Evolutionary conservation across 208 protist species (phyloP), one percentile per base, ranked within the genome.

Genomic region (Naegleria gruberi): DNA sequence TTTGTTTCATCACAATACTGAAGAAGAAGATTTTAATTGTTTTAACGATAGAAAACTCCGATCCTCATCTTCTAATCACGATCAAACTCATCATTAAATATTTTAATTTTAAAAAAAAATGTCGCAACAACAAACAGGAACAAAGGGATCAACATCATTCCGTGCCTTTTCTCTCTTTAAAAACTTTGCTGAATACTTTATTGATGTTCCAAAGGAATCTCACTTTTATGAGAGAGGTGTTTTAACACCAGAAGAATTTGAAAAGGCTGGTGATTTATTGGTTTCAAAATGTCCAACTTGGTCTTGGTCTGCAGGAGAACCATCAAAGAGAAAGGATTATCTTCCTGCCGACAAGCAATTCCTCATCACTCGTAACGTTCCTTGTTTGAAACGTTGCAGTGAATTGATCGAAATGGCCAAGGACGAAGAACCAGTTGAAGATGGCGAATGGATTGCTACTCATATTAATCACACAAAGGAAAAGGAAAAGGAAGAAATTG

Each of bases 281-380:
- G 94, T 97, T 8, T 94, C 95, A 81, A 98, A 98, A 91, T 99
- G 97, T 91, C 96, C 97, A 37, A 97, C 98, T 2, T 99, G 98
- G 98, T 89, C 93, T 4, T 99, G 98, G 97, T 91, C 92, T n/a
- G 74, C 82, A 43, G 96, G 96, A 89, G 91, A 97, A 65, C 93
- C 95, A 1, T 81, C 89, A 8, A 97, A 97, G 83, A 90, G 85
- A 2, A 93, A 96, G 37, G 93, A 95, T 34, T 97, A 97, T 91
- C 92, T 99, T 30, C 97, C 97, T 41, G 92, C 93, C n/a, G 93
- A 98, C 73, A 99, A 99, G 92, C 98, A 99, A 93, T 99, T 96
- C 91, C 93, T 99, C 15, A 94, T 98, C 12, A 98, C 95, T 37
- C 89, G 90, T 81, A 96, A 95, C 91, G 94, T 94, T 0, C 93